Evolutionary conservation across 2,329 filamentous ascomycete genomes (phyloP), one percentile per base, ranked within the genome.

Genomic region (Fusarium sp.): DNA sequence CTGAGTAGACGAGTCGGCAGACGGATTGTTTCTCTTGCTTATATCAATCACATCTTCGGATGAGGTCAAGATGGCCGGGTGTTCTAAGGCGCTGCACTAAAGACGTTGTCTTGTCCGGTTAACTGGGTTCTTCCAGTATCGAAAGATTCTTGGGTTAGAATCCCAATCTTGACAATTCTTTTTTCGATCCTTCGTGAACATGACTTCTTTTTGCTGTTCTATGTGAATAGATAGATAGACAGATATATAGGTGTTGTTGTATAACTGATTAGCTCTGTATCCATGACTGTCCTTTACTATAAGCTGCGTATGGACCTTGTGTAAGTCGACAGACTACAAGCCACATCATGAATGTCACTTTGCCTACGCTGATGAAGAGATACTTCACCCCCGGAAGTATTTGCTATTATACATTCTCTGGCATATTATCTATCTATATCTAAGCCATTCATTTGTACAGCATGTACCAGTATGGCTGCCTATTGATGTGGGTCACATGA

Each of bases 401-500:
- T 31, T 15, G 14, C 28, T 8, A n/a, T 49, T 0, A 17, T 0
- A 13, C 35, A 49, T n/a, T n/a, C 15, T 33, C 22, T 33, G 5
- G 28, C 28, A 5, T 33, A 4, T 6, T 18, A 3, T 28, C 12
- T 12, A 17, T 9, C 12, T 12, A 17, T 9, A 49, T 18, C 15
- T 18, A 24, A 49, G 5, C 4, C 47, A 5, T 6, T 18, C 4
- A n/a, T 18, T 1, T 33, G 15, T 33, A 24, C 6, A 33, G 11
- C 15, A 49, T 49, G 9, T 18, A 10, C 20, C 47, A 33, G 47
- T 13, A 49, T 24, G 22, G 47, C 22, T 55, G 20, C 36, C 15
- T n/a, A 2, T 42, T n/a, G 38, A 28, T n/a, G 13, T 22, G 35
- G 15, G 54, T 79, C 77, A 79, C 77, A 77, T 79, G 77, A 79